Evolutionary conservation across 2,329 filamentous ascomycete species (phyloP), one percentile per base, ranked within the genome.

Genomic region (Didymella keratinophila): DNA sequence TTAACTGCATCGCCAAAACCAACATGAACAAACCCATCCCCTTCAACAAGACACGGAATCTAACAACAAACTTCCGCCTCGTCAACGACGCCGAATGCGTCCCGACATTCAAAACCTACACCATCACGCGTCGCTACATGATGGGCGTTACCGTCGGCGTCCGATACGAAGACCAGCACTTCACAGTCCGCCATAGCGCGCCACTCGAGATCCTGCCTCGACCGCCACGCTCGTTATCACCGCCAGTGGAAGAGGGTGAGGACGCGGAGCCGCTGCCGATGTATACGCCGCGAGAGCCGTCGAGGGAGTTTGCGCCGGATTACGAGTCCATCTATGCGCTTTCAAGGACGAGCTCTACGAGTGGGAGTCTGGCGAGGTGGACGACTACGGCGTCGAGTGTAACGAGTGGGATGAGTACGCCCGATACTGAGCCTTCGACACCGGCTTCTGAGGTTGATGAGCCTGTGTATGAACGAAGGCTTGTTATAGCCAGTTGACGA

Each of bases 91-190:
- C 55, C 8, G 72, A 76, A 52, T 74, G 72, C 47, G 66, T 76
- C 1, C 74, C 74, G 0, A 71, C 69, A 0, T 76, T 76, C 63
- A 74, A 68, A 32, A 75, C 74, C 1, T 76, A 74, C 52, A 72
- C 68, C 3, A 66, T 76, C 23, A 73, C 68, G 2, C 67, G 72
- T 2, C 63, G 67, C 1, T 76, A 77, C 53, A 61, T 58, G 7
- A 63, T 77, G 21, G 62, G 51, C 10, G 56, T 76, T 3, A 56
- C 62, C 3, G 61, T 76, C 4, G 71, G 69, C 32, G 61, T 76
- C 42, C 70, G 65, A 39, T 74, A 63, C 47, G 56, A 64, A 14
- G 61, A 59, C n/a, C 66, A 74, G 21, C 58, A 59, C 3, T 75
- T 72, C 50, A 67, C 57, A 3, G 62, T 76, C 25, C 64, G 62